Evolutionary conservation across 352 stramenopile species (phyloP).

Genomic region (Phytophthora cactorum): DNA sequence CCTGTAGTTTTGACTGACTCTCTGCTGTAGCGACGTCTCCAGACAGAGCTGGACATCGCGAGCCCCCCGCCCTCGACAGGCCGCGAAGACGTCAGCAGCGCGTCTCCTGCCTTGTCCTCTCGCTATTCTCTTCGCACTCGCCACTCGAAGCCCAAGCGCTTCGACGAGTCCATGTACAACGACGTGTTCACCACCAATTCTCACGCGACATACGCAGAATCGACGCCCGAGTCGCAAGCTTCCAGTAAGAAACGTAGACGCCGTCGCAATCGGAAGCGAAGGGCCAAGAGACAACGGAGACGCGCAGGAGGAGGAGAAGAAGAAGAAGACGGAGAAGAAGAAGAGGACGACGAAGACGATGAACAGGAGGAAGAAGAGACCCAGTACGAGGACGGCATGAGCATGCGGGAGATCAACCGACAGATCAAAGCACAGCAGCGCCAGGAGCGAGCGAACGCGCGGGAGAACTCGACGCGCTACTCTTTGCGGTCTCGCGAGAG

Average conservation of each 20-base stretch:
- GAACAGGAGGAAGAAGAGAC: conserved; percentile 43
- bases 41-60: conserved; percentile 14
- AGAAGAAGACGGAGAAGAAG: conserved; percentile 36
- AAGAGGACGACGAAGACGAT: conserved; percentile 35
- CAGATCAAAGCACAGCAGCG: conserved; percentile 57
- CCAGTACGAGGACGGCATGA: conserved; percentile 52
- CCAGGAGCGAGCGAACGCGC: conserved; percentile 32
- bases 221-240: conserved; percentile 16
- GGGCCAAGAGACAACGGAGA: conserved; percentile 32
- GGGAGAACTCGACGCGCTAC: conserved; percentile 56
- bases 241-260: conserved; percentile 40
- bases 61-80: conserved; percentile 14
- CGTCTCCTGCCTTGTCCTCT: conserved; percentile 24
- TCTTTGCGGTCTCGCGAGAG: conserved; percentile 62
- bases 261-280: conserved; percentile 11
- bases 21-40: conserved; percentile 28
- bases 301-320: conserved; percentile 26
- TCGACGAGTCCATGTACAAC: conserved; percentile 73
- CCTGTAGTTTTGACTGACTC: neutral
- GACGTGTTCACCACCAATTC: conserved; percentile 58
- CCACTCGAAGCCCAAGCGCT: conserved; percentile 57
- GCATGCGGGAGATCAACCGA: conserved; percentile 64
- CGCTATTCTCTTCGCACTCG: conserved; percentile 68
- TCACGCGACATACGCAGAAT: conserved; percentile 23
- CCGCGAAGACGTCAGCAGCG: conserved; percentile 18